Evolutionary conservation across 495 filamentous ascomycete genomes (phyloP).

Genomic region (Aspergillus saccharolyticus): DNA sequence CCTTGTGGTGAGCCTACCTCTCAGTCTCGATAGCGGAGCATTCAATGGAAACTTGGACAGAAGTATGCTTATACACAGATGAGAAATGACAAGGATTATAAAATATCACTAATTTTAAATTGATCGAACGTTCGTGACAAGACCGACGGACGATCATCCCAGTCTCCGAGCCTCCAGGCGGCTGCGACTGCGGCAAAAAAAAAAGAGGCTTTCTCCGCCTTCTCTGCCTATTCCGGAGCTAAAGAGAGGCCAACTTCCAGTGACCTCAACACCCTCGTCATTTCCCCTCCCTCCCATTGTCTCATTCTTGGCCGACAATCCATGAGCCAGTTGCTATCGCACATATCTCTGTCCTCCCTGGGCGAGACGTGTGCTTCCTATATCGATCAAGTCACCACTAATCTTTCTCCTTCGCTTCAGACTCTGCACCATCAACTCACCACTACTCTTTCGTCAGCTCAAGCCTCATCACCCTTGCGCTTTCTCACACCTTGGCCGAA

Average conservation of each 20-base stretch:
- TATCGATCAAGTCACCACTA: slow-evolving; percentile 51
- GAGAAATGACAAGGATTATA: neutral
- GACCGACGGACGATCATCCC: neutral
- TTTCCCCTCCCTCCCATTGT: slow-evolving; percentile 3
- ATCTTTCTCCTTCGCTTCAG: slow-evolving; percentile 45
- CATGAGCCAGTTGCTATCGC: slow-evolving; percentile 41
- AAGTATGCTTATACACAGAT: neutral
- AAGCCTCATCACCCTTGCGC: slow-evolving; percentile 39
- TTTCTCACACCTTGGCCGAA: slow-evolving; percentile 24
- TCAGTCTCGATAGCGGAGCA: neutral
- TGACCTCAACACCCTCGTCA: slow-evolving; percentile 10
- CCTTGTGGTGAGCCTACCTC: neutral
- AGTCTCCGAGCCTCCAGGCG: neutral
- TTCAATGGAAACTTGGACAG: neutral
- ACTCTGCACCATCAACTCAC: slow-evolving; percentile 36
- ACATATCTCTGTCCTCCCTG: slow-evolving; percentile 45
- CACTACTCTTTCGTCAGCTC: slow-evolving; percentile 30
- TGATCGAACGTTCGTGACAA: neutral
- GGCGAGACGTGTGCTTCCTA: slow-evolving; percentile 45
- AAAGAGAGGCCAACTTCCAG: slow-evolving; percentile 8
- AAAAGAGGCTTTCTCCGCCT: slow-evolving; percentile 12
- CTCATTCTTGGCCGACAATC: slow-evolving; percentile 12
- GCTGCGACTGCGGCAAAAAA: neutral
- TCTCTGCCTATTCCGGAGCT: slow-evolving; percentile 10
- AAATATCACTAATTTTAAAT: neutral